Conservation (phyloP, 176 grass and related monocot species). For the Raddia guianensis region DNA sequence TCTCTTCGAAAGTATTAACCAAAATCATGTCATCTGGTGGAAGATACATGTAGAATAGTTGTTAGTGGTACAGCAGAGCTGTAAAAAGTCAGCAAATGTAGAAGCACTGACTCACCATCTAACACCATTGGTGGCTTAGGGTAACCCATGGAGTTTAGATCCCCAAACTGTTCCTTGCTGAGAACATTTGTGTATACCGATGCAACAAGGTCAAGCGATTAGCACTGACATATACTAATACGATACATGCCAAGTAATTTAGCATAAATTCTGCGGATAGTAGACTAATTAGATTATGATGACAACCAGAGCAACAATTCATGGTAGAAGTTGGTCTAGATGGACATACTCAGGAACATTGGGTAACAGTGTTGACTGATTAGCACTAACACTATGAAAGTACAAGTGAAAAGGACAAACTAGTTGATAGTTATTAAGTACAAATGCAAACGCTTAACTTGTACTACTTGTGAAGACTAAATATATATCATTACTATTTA, state of each 20-base stretch:
- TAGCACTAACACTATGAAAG: no score
- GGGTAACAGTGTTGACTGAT: no score
- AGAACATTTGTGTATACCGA: no score
- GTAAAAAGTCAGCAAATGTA: not conserved
- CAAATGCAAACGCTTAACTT: constrained; percentile 2
- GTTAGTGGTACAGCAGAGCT: not conserved
- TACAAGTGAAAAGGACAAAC: not conserved
- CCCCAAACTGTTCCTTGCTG: not conserved
- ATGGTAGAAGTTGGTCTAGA: no score
- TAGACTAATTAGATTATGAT: no score
- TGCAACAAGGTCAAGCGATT: constrained; percentile 3
- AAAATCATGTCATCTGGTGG: constrained; percentile 24
- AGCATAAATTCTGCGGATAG: no score
- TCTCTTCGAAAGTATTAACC: constrained; percentile 16
- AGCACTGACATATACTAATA: no score
- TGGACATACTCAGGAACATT: no score
- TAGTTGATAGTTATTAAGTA: not conserved
- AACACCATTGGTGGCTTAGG: not conserved
- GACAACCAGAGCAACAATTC: no score
- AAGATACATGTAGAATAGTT: not conserved
- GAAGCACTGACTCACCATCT: constrained; percentile 13
- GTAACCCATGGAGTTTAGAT: constrained; percentile 14
- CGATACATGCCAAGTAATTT: no score
- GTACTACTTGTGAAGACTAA: not conserved
- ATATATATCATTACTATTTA: not conserved